Evolutionary conservation across 129 eudicot species (phyloP).

Genomic region (Ambrosia trifida): DNA sequence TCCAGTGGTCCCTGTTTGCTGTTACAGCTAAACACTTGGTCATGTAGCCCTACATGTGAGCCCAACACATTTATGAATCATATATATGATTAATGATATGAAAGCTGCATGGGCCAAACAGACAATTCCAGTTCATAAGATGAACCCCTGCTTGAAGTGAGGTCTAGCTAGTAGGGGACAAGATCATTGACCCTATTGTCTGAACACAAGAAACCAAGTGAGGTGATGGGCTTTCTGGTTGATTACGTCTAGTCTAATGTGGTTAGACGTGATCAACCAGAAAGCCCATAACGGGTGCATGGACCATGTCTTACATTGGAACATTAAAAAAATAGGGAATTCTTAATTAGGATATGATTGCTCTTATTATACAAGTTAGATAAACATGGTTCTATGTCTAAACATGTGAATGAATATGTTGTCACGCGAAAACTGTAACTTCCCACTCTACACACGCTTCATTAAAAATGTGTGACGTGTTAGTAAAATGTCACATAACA

Average conservation of each 20-base stretch:
- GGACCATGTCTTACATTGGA: conserved; percentile 27
- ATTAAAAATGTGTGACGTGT: background rate
- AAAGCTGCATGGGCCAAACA: conserved; percentile 15
- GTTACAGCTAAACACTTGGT: conserved; percentile 33
- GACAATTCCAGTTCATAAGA: conserved; percentile 20
- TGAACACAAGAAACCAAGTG: conserved; percentile 23
- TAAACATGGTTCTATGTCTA: conserved; percentile 27
- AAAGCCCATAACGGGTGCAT: conserved; percentile 17
- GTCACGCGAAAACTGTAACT: background rate
- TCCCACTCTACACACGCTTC: background rate
- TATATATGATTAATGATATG: conserved; percentile 7
- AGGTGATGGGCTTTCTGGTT: too few species aligned
- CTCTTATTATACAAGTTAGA: conserved; percentile 26
- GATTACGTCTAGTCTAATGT: too few species aligned
- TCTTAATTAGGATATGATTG: conserved; percentile 37
- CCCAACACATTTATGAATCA: conserved; percentile 27
- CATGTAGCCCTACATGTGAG: conserved; percentile 26
- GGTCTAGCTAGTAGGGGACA: conserved; percentile 32
- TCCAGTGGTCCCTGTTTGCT: conserved; percentile 16
- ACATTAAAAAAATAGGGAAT: background rate
- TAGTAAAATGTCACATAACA: too few species aligned
- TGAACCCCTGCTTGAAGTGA: conserved; percentile 11
- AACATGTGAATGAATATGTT: background rate
- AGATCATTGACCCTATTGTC: conserved; percentile 12
- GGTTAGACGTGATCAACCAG: conserved; percentile 16